These are phyloP conservation scores for Hymenoscyphus repandus DNA, from an alignment of 2,329 filamentous ascomycete genomes.

Conservation along the genomic window DNA sequence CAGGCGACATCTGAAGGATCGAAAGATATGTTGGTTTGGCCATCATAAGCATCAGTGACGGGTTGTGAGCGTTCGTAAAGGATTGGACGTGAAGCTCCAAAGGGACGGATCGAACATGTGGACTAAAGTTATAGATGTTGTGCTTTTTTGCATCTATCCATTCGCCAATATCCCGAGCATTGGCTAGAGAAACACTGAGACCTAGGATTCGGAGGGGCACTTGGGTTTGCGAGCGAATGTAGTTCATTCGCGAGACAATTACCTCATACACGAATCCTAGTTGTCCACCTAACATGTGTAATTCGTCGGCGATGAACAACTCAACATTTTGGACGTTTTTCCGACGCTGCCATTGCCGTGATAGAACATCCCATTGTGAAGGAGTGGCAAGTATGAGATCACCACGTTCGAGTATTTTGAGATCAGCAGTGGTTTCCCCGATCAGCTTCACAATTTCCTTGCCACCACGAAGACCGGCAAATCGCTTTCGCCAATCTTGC, in stretches of 20 bases:
- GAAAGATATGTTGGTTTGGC: slow-evolving; percentile 88
- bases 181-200: slow-evolving; percentile 85
- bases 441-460: slow-evolving; percentile 91
- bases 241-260: slow-evolving; percentile 96
- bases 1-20: slow-evolving; percentile 79
- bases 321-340: slow-evolving; percentile 91
- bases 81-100: slow-evolving; percentile 93
- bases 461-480: slow-evolving; percentile 68
- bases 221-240: slow-evolving; percentile 84
- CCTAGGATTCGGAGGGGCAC: slow-evolving; percentile 82
- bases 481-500: slow-evolving; percentile 78
- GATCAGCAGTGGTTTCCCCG: slow-evolving; percentile 84
- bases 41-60: slow-evolving; percentile 98
- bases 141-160: slow-evolving; percentile 98
- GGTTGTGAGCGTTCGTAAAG: slow-evolving; percentile 93
- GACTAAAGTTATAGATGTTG: slow-evolving; percentile 98
- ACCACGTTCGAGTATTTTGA: slow-evolving; percentile 80
- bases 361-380: slow-evolving; percentile 91
- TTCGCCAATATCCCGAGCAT: slow-evolving; percentile 89
- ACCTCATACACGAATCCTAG: slow-evolving; percentile 91
- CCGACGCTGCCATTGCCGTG: slow-evolving; percentile 90
- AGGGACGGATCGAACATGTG: slow-evolving; percentile 80
- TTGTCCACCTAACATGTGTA: slow-evolving; percentile 86
- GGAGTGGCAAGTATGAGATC: slow-evolving; percentile 92
- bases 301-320: slow-evolving; percentile 89